These are phyloP conservation scores for Candida michaelii DNA, from an alignment of 805 yeast genomes.

Conservation along the genomic window DNA sequence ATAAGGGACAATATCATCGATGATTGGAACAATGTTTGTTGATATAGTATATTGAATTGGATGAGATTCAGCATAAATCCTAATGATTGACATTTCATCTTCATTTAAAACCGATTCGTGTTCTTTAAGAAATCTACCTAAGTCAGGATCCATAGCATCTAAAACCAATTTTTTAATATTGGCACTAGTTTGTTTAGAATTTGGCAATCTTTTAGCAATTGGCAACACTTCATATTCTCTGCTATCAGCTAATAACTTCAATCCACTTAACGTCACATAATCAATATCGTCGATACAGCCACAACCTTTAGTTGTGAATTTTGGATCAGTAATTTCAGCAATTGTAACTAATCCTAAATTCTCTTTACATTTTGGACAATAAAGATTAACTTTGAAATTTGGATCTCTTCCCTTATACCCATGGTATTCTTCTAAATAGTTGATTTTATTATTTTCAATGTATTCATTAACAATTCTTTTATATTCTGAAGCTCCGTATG, in stretches of 20 bases:
- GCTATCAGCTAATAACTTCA: neutral
- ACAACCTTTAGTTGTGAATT: neutral
- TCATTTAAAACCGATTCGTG: neutral
- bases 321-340: neutral
- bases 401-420: neutral
- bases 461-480: neutral
- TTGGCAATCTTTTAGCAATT: neutral
- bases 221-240: neutral
- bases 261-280: neutral
- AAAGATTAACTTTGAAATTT: neutral
- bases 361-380: conserved; percentile 2
- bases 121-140: neutral
- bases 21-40: neutral
- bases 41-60: conserved; percentile 1
- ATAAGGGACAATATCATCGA: neutral
- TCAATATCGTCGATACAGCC: neutral
- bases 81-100: neutral
- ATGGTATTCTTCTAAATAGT: neutral
- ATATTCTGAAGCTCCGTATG: neutral
- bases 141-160: neutral
- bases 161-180: conserved; percentile 1
- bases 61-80: neutral
- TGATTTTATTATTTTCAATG: neutral
- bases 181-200: neutral
- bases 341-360: neutral